phyloP scores from a whole-genome alignment of 2,329 filamentous ascomycete species.

The Metarhizium guizhouense region DNA sequence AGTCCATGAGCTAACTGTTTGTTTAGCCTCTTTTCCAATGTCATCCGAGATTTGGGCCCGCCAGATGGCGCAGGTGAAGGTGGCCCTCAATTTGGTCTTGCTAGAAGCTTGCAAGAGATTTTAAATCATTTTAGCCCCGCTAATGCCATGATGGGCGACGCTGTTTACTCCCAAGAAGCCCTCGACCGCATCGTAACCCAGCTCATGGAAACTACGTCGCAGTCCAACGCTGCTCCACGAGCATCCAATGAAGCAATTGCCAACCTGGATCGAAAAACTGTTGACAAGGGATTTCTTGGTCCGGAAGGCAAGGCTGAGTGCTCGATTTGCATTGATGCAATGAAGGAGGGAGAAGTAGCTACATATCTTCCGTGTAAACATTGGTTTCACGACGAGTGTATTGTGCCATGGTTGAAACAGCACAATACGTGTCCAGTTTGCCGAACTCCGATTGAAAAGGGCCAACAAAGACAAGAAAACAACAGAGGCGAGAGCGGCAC shows the following conservation, averaged over 20 bases:
- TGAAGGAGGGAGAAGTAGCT: slow-evolving; percentile 64
- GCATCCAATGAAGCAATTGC: slow-evolving; percentile 68
- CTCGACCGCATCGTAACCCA: slow-evolving; percentile 81
- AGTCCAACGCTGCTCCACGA: slow-evolving; percentile 71
- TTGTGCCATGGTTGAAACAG: slow-evolving; percentile 74
- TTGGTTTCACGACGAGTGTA: slow-evolving; percentile 84
- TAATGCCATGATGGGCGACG: slow-evolving; percentile 59
- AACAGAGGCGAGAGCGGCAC: slow-evolving; percentile 1
- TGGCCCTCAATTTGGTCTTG: slow-evolving; percentile 13
- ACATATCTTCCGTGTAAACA: slow-evolving; percentile 78
- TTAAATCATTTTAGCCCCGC: slow-evolving; percentile 44
- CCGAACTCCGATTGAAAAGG: slow-evolving; percentile 46
- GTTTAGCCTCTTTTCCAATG: slow-evolving; percentile 36
- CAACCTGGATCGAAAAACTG: slow-evolving; percentile 59
- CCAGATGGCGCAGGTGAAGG: slow-evolving; percentile 18
- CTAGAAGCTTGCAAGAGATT: slow-evolving; percentile 39
- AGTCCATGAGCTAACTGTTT: slow-evolving; percentile 3
- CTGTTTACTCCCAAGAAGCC: slow-evolving; percentile 83
- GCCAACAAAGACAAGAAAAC: slow-evolving; percentile 11
- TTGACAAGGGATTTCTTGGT: slow-evolving; percentile 61
- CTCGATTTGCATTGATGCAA: slow-evolving; percentile 88
- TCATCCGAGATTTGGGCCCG: slow-evolving; percentile 31
- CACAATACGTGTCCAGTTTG: slow-evolving; percentile 91
- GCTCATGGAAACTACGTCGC: slow-evolving; percentile 75
- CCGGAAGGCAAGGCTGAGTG: slow-evolving; percentile 68